Conservation (phyloP, 2,329 filamentous ascomycete genomes). For the Paecilomyces dactylethromorphus region DNA sequence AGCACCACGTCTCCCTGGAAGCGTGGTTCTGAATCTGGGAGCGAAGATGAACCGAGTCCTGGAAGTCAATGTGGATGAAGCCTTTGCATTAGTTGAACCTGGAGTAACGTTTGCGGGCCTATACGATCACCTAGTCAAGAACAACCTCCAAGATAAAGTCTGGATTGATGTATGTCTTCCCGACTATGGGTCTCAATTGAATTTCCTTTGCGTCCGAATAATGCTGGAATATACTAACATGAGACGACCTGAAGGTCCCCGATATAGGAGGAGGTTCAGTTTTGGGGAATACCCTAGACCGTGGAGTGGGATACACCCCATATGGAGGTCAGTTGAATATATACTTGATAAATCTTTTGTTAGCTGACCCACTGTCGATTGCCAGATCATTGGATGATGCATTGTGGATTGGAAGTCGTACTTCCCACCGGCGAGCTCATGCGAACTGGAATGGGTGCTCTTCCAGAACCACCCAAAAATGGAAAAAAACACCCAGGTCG, state of each 20-base stretch:
- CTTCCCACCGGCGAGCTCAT: conserved; percentile 41
- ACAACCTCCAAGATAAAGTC: conserved; percentile 29
- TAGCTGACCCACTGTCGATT: conserved; percentile 20
- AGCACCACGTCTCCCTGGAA: conserved; percentile 39
- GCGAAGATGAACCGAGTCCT: conserved; percentile 48
- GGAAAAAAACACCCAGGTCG: background rate
- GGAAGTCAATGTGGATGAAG: conserved; percentile 44
- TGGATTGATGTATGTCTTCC: conserved; percentile 26
- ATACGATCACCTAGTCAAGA: conserved; percentile 43
- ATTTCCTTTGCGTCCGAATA: background rate
- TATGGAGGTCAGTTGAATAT: background rate
- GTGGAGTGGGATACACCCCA: background rate
- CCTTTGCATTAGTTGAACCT: conserved; percentile 48
- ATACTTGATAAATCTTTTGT: background rate
- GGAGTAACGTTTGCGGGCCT: conserved; percentile 50
- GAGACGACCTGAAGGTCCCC: background rate
- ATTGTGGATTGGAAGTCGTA: conserved; percentile 41
- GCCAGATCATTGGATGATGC: conserved; percentile 38
- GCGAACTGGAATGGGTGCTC: conserved; percentile 42
- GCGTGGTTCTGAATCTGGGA: conserved; percentile 39
- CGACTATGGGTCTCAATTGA: conserved; percentile 21
- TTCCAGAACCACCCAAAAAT: conserved; percentile 3
- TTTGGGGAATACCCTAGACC: background rate
- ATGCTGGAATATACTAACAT: background rate
- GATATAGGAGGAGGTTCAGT: background rate